Evolutionary conservation across 2,329 filamentous ascomycete species (phyloP).

Genomic region (Cordyceps farinosa): DNA sequence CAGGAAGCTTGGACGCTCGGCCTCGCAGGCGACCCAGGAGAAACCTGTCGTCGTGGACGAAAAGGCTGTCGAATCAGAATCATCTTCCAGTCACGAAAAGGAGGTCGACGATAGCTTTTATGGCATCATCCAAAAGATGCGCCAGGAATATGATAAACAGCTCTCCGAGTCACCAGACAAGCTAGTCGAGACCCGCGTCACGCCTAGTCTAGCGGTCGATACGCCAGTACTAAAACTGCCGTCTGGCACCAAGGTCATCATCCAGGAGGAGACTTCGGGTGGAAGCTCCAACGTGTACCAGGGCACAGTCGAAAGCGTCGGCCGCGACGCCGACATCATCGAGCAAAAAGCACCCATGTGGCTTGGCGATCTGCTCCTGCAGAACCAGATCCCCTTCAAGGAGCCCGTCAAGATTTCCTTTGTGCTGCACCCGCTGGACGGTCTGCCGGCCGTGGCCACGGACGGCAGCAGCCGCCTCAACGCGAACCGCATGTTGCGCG

Average conservation of each 20-base stretch:
- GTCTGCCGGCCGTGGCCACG: constrained; percentile 68
- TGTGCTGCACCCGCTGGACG: constrained; percentile 74
- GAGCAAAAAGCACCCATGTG: constrained; percentile 87
- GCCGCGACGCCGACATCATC: constrained; percentile 73
- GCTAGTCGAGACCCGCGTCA: constrained; percentile 59
- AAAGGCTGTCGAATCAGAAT: constrained; percentile 66
- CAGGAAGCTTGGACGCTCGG: constrained; percentile 76
- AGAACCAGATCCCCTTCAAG: constrained; percentile 79
- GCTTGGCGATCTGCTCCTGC: constrained; percentile 81
- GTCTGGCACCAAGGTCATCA: constrained; percentile 61
- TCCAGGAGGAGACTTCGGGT: constrained; percentile 64
- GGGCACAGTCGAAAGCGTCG: constrained; percentile 76
- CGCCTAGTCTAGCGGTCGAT: constrained; percentile 67
- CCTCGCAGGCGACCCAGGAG: constrained; percentile 55
- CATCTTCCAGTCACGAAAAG: constrained; percentile 64
- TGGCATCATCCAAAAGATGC: constrained; percentile 70
- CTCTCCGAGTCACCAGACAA: constrained; percentile 52
- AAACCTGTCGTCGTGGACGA: constrained; percentile 74
- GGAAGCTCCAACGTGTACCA: constrained; percentile 83
- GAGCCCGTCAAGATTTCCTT: constrained; percentile 98
- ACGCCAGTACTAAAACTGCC: constrained; percentile 75
- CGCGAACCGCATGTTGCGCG: constrained; percentile 92
- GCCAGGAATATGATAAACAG: constrained; percentile 68
- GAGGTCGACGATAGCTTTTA: constrained; percentile 72
- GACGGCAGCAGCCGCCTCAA: constrained; percentile 90